Evolutionary conservation across 257 asterid genomes (phyloP).

Genomic region (Salvia hispanica): DNA sequence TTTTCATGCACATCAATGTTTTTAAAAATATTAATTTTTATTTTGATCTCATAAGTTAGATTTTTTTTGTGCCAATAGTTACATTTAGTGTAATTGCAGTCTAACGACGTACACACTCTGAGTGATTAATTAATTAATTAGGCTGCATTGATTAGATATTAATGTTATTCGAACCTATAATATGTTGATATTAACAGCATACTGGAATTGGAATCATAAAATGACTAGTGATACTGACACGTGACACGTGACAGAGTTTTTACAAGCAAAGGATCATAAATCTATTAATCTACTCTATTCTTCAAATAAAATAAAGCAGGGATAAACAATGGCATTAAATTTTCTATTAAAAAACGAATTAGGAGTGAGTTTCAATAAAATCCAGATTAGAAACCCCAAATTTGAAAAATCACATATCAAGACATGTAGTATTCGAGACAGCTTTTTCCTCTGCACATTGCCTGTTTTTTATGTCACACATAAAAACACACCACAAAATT

Average conservation of each 20-base stretch:
- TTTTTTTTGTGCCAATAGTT: too few relatives aligned
- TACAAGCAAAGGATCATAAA: not conserved
- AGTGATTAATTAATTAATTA: too few relatives aligned
- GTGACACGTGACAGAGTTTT: not conserved
- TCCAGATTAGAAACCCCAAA: not conserved
- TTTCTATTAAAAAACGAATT: not conserved
- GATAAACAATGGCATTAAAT: constrained; percentile 5
- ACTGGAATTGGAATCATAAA: not conserved
- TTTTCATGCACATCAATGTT: too few relatives aligned
- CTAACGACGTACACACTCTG: too few relatives aligned
- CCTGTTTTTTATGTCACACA: constrained; percentile 40
- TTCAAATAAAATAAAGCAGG: not conserved
- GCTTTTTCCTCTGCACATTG: constrained; percentile 37
- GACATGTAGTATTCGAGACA: constrained; percentile 50
- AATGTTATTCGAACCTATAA: too few relatives aligned
- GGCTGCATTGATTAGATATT: too few relatives aligned
- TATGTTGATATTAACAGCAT: too few relatives aligned
- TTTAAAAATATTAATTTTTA: too few relatives aligned
- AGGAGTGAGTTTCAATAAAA: constrained; percentile 1
- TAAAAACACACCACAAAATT: constrained; percentile 24
- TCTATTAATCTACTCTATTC: too few relatives aligned
- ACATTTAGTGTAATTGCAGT: too few relatives aligned
- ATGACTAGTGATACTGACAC: not conserved
- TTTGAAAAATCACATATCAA: constrained; percentile 50
- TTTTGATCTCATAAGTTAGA: too few relatives aligned